Evolutionary conservation across 2,329 filamentous ascomycete species (phyloP).

Genomic region (Ophiostoma pallidulum): DNA sequence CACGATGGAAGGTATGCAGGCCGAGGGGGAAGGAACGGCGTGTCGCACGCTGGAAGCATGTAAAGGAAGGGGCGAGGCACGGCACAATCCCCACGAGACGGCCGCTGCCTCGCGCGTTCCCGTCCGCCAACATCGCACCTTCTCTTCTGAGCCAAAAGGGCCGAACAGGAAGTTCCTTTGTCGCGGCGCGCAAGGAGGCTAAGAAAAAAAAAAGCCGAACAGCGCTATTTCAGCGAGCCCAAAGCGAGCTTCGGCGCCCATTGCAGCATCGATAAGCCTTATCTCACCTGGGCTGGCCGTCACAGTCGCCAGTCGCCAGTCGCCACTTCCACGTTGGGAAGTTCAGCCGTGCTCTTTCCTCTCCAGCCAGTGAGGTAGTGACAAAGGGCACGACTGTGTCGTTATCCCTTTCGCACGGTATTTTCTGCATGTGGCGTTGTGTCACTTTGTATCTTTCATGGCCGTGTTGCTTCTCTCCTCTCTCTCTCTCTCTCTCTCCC

Average conservation of each 20-base stretch:
- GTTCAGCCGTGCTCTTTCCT: background rate
- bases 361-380: slow-evolving; percentile 2
- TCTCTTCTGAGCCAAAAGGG: background rate
- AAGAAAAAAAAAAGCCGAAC: slow-evolving; percentile 2
- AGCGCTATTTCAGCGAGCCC: slow-evolving; percentile 3
- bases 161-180: background rate
- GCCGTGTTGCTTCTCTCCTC: background rate
- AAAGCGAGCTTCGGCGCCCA: background rate
- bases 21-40: no score
- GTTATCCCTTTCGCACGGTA: slow-evolving; percentile 1
- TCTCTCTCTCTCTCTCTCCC: background rate
- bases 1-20: no score
- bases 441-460: background rate
- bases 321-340: slow-evolving; percentile 2
- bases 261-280: slow-evolving; percentile 8
- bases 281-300: background rate
- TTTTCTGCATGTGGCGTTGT: slow-evolving; percentile 7
- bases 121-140: background rate
- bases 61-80: no score
- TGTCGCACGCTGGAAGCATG: no score
- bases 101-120: slow-evolving; percentile 4
- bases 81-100: no score
- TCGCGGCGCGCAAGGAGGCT: background rate
- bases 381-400: background rate
- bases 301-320: slow-evolving; percentile 1